Evolutionary conservation across 805 yeast species (phyloP).

Genomic region (Wickerhamomyces chambardii): DNA sequence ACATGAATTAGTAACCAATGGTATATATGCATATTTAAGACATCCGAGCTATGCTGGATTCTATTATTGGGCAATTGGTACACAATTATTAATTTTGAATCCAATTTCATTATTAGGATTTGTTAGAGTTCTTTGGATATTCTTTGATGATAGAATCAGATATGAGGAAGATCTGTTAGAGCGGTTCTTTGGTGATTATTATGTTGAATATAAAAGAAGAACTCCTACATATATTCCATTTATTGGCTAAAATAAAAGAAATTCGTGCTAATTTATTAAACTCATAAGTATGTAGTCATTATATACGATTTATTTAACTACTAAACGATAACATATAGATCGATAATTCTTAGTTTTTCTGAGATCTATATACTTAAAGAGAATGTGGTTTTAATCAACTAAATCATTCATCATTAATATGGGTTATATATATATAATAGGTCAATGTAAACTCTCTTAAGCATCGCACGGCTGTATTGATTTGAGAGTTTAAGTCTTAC

Average conservation of each 20-base stretch:
- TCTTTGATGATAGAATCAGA: slow-evolving; percentile 59
- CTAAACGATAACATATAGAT: no score
- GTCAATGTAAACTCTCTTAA: no score
- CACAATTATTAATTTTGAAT: slow-evolving; percentile 65
- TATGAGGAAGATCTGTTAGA: slow-evolving; percentile 63
- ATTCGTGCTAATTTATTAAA: no score
- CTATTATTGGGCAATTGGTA: slow-evolving; percentile 89
- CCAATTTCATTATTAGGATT: slow-evolving; percentile 51
- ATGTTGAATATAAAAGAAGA: slow-evolving; percentile 37
- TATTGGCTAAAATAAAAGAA: slow-evolving; percentile 20
- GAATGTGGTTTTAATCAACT: no score
- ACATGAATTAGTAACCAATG: slow-evolving; percentile 66
- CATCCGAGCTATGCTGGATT: slow-evolving; percentile 94
- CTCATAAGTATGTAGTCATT: no score
- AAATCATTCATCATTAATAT: no score
- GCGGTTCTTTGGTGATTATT: slow-evolving; percentile 64
- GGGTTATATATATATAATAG: no score
- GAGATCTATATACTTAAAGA: no score
- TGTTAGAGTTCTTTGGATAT: slow-evolving; percentile 47
- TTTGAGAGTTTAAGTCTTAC: no score
- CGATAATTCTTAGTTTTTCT: no score
- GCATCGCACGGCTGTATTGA: no score
- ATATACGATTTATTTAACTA: no score
- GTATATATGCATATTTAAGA: slow-evolving; percentile 57
- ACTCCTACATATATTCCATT: slow-evolving; percentile 64